phyloP scores from a whole-genome alignment of 768 basidiomycete genomes.

The Leucosporidium scottii region DNA sequence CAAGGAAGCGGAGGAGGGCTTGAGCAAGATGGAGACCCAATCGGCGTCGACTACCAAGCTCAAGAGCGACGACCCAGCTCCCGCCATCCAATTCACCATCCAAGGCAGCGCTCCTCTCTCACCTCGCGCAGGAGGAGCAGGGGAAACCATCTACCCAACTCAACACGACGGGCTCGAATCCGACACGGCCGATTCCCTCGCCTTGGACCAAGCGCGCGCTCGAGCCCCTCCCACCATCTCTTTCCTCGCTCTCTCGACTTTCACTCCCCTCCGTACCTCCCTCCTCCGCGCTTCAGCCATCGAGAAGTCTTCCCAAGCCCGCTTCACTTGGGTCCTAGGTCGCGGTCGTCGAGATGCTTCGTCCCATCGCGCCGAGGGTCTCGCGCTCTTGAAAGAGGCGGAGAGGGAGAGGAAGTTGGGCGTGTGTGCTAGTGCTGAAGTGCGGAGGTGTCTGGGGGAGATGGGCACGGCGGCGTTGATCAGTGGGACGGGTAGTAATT shows the following conservation, averaged over 20 bases:
- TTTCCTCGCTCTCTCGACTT: no score
- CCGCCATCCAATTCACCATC: conserved; percentile 5
- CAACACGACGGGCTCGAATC: conserved; percentile 61
- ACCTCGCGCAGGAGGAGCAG: conserved; percentile 39
- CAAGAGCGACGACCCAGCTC: conserved; percentile 34
- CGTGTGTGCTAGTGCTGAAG: conserved; percentile 45
- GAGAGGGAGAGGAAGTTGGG: conserved; percentile 17
- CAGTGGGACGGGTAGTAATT: conserved; percentile 42
- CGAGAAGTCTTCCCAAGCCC: no score
- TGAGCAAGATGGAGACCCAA: conserved; percentile 11
- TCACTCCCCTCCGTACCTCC: no score
- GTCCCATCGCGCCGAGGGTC: conserved; percentile 57
- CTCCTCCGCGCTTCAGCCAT: no score
- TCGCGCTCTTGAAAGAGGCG: conserved; percentile 55
- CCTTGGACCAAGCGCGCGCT: conserved; percentile 45
- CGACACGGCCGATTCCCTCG: conserved; percentile 60
- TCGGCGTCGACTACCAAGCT: conserved; percentile 36
- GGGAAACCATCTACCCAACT: conserved; percentile 66
- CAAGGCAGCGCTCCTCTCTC: conserved; percentile 10
- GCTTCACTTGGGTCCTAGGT: conserved; percentile 67
- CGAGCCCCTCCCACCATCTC: background rate
- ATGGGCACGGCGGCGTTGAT: conserved; percentile 69
- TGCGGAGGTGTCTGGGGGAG: conserved; percentile 78
- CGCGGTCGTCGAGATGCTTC: conserved; percentile 55
- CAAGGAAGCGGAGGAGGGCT: background rate